Percentiles rank a stretch among this genome's conserved stretches.
Conservation (phyloP, 2,329 filamentous ascomycete genomes). For the Thermoascus crustaceus region DNA sequence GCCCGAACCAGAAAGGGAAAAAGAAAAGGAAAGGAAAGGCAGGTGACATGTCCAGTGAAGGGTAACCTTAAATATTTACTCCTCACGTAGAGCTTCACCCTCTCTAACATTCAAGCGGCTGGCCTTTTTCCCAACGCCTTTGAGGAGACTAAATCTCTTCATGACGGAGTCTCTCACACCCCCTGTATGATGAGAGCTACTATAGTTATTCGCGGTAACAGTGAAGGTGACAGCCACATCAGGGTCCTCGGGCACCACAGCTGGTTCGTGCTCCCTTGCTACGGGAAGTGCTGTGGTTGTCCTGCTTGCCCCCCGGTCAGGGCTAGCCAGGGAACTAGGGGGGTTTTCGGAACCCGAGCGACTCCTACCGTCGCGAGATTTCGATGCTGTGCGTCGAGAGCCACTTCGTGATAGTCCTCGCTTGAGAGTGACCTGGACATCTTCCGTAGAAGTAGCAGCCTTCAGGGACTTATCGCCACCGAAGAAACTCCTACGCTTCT, state of each 20-base stretch:
- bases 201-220: constrained; percentile 13
- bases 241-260: constrained; percentile 24
- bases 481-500: constrained; percentile 34
- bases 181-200: constrained; percentile 14
- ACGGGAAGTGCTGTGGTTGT: constrained; percentile 28
- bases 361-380: constrained; percentile 23
- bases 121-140: constrained; percentile 59
- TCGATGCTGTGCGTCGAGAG: constrained; percentile 20
- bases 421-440: constrained; percentile 14
- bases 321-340: neutral
- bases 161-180: constrained; percentile 55
- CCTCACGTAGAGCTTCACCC: constrained; percentile 26
- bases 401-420: constrained; percentile 19
- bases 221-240: constrained; percentile 7
- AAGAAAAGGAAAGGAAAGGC: neutral
- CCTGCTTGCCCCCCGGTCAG: constrained; percentile 22
- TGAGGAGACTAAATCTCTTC: constrained; percentile 71
- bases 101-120: constrained; percentile 38
- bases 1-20: constrained; percentile 17
- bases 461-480: constrained; percentile 25
- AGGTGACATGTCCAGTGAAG: neutral
- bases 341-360: constrained; percentile 20
- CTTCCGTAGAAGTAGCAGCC: constrained; percentile 12
- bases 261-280: constrained; percentile 26
- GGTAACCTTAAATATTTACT: constrained; percentile 17